phyloP scores from a whole-genome alignment of 2,329 filamentous ascomycete species.

The Alternaria hordeiaustralica region DNA sequence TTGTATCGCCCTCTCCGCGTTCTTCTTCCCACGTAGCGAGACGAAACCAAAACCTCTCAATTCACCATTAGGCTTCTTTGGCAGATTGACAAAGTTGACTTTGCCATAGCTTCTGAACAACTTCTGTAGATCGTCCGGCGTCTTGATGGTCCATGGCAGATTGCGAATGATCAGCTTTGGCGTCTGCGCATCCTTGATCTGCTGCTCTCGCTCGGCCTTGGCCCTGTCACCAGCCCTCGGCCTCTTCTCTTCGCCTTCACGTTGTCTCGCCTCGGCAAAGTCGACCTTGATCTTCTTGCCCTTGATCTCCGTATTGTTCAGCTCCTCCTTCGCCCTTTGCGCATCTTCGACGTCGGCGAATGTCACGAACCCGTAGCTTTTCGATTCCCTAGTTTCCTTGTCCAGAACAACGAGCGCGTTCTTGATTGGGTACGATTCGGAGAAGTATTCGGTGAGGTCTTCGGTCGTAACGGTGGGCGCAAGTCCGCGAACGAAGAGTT shows the following conservation, averaged over 20 bases:
- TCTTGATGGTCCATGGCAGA: conserved; percentile 94
- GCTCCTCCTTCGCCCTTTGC: conserved; percentile 76
- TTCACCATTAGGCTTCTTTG: conserved; percentile 71
- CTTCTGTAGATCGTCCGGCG: conserved; percentile 75
- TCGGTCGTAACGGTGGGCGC: conserved; percentile 81
- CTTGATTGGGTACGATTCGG: conserved; percentile 91
- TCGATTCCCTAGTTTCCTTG: conserved; percentile 81
- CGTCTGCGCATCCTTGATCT: conserved; percentile 69
- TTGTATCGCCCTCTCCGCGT: conserved; percentile 87
- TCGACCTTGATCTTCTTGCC: conserved; percentile 86
- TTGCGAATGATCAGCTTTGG: conserved; percentile 92
- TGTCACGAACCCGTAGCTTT: conserved; percentile 95
- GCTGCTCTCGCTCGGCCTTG: conserved; percentile 72
- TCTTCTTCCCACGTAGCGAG: conserved; percentile 83
- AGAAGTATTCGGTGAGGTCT: conserved; percentile 85
- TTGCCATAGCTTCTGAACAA: conserved; percentile 91
- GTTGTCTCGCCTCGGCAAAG: conserved; percentile 82
- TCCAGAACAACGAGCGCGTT: conserved; percentile 94
- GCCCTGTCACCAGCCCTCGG: conserved; percentile 54
- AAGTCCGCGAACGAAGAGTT: conserved; percentile 87
- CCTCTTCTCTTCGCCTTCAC: conserved; percentile 58
- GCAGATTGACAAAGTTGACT: conserved; percentile 84
- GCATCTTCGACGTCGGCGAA: conserved; percentile 95
- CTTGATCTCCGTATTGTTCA: conserved; percentile 78
- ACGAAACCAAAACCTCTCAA: conserved; percentile 93